These are phyloP conservation scores for Rhododendron henanense DNA, from an alignment of 148 eudicot genomes.

Conservation along the genomic window DNA sequence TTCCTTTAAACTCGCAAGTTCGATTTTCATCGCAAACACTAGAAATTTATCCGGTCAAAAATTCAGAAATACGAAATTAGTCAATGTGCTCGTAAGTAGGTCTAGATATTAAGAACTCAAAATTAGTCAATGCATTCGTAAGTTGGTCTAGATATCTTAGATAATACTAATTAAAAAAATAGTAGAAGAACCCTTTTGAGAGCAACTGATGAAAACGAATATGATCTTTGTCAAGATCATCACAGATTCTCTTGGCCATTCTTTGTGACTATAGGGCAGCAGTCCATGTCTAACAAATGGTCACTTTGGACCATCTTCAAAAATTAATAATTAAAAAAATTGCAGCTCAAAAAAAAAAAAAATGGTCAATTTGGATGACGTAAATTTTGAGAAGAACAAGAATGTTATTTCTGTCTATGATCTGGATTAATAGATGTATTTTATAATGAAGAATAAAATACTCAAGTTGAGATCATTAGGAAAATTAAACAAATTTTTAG, in stretches of 20 bases:
- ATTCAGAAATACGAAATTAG: not conserved
- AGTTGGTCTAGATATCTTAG: not conserved
- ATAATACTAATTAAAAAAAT: not conserved
- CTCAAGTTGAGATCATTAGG: not conserved
- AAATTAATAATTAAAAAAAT: no score
- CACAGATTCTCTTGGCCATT: conserved; percentile 16
- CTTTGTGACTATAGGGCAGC: not conserved
- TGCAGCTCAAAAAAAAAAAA: not conserved
- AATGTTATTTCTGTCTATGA: not conserved
- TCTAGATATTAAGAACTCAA: not conserved
- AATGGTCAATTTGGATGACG: not conserved
- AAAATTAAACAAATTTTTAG: not conserved
- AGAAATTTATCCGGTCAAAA: not conserved
- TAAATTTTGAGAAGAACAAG: not conserved
- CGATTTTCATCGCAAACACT: not conserved
- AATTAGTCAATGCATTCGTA: not conserved
- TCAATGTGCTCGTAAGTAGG: not conserved
- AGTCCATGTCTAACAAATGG: not conserved
- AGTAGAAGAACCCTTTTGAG: conserved; percentile 5
- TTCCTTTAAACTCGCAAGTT: not conserved
- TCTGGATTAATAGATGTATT: not conserved
- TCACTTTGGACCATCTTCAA: not conserved
- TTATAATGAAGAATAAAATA: not conserved
- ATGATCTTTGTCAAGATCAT: conserved; percentile 20
- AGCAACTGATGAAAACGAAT: conserved; percentile 17